A percentile compares a stretch with the other conserved stretches of the same genome.
phyloP scores from a whole-genome alignment of 176 grass and related monocot genomes.

The Rhynchospora tenuis region DNA sequence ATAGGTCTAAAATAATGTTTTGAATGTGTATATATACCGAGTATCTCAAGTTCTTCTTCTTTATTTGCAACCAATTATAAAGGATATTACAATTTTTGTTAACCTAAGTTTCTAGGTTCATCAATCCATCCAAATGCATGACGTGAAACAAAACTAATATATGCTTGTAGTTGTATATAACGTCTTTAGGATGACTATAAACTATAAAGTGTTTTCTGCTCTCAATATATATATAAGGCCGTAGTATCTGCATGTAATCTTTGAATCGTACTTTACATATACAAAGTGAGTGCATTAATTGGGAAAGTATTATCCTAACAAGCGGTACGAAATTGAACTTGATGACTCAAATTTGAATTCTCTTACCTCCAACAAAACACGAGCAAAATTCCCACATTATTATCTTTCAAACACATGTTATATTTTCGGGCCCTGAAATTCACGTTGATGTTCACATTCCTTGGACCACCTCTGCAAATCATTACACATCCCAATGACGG shows the following conservation, averaged over 20 bases:
- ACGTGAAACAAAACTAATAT: neutral
- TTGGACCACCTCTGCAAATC: conserved; percentile 7
- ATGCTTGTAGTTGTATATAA: neutral
- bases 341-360: neutral
- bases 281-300: conserved; percentile 20
- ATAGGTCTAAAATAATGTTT: too few species aligned
- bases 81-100: neutral
- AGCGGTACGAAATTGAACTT: neutral
- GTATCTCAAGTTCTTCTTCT: neutral
- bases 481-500: conserved; percentile 8
- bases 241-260: neutral
- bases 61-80: neutral
- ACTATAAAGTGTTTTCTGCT: neutral
- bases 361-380: conserved; percentile 9
- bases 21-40: neutral
- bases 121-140: neutral
- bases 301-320: neutral
- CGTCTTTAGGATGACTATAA: too few species aligned
- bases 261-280: neutral
- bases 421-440: neutral
- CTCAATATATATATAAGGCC: neutral
- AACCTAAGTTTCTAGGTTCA: neutral
- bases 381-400: neutral
- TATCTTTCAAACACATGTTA: conserved; percentile 15
- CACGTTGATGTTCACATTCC: conserved; percentile 11